These are phyloP conservation scores for Colletotrichum karsti DNA, from an alignment of 2,329 filamentous ascomycete species.

Conservation along the genomic window DNA sequence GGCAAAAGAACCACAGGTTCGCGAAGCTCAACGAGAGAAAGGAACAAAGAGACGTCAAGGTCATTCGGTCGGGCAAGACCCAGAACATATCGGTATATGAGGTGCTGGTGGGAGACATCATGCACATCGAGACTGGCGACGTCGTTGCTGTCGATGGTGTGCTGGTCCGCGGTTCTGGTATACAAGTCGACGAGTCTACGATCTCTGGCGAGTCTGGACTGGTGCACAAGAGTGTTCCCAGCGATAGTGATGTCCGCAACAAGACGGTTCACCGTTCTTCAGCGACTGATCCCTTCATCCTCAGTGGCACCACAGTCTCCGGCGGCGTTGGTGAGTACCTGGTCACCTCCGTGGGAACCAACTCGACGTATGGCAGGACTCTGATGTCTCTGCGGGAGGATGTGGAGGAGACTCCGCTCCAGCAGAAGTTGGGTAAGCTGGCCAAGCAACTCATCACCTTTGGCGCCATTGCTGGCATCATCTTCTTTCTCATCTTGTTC, in stretches of 20 bases:
- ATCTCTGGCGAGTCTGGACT: slow-evolving; percentile 81
- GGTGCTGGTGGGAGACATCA: slow-evolving; percentile 76
- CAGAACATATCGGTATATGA: slow-evolving; percentile 76
- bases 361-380: slow-evolving; percentile 80
- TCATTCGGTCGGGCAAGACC: slow-evolving; percentile 77
- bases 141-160: slow-evolving; percentile 78
- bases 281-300: slow-evolving; percentile 79
- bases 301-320: slow-evolving; percentile 80
- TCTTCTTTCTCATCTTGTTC: slow-evolving; percentile 52
- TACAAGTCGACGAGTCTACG: slow-evolving; percentile 74
- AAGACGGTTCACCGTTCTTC: slow-evolving; percentile 66
- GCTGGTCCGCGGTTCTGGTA: slow-evolving; percentile 71
- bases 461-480: slow-evolving; percentile 47
- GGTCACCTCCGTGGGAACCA: slow-evolving; percentile 77
- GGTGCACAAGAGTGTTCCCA: slow-evolving; percentile 71
- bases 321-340: slow-evolving; percentile 81
- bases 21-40: slow-evolving; percentile 84
- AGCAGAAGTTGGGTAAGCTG: slow-evolving; percentile 79
- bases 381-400: slow-evolving; percentile 82
- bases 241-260: slow-evolving; percentile 62
- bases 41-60: slow-evolving; percentile 77
- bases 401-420: slow-evolving; percentile 79
- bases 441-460: slow-evolving; percentile 75
- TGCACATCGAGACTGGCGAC: slow-evolving; percentile 78
- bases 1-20: slow-evolving; percentile 84